These are phyloP conservation scores for Exophiala calicioides DNA, from an alignment of 2,329 filamentous ascomycete species.

Conservation along the genomic window DNA sequence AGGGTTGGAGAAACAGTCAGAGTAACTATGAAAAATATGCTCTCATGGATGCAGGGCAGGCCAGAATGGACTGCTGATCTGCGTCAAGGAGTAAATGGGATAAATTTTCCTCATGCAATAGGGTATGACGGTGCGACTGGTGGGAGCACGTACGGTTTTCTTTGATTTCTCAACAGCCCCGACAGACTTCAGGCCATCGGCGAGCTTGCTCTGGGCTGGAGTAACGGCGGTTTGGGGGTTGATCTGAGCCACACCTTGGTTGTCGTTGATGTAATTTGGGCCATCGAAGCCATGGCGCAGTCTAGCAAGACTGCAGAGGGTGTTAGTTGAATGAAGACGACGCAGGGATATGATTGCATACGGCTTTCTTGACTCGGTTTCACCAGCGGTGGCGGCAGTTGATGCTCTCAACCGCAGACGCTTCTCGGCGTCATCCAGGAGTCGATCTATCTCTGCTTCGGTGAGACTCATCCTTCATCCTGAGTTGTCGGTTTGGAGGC, in stretches of 20 bases:
- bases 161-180: constrained; percentile 55
- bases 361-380: constrained; percentile 17
- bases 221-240: constrained; percentile 54
- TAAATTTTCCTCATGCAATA: constrained; percentile 70
- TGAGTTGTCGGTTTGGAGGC: too few relatives aligned
- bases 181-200: constrained; percentile 54
- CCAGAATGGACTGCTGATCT: constrained; percentile 76
- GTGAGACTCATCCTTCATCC: too few relatives aligned
- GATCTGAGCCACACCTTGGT: constrained; percentile 55
- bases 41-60: constrained; percentile 71
- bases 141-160: constrained; percentile 51
- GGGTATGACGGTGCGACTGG: background rate
- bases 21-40: constrained; percentile 70
- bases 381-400: constrained; percentile 27
- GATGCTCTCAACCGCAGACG: constrained; percentile 47
- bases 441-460: constrained; percentile 63
- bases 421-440: constrained; percentile 64
- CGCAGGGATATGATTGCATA: constrained; percentile 31
- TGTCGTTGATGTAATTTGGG: constrained; percentile 39
- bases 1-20: constrained; percentile 47
- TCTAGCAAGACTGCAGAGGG: constrained; percentile 22
- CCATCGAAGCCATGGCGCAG: constrained; percentile 24
- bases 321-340: constrained; percentile 1
- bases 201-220: constrained; percentile 46
- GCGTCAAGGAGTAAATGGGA: constrained; percentile 72